Conservation (phyloP, 768 basidiomycete species). For the Rickenella mellea region DNA sequence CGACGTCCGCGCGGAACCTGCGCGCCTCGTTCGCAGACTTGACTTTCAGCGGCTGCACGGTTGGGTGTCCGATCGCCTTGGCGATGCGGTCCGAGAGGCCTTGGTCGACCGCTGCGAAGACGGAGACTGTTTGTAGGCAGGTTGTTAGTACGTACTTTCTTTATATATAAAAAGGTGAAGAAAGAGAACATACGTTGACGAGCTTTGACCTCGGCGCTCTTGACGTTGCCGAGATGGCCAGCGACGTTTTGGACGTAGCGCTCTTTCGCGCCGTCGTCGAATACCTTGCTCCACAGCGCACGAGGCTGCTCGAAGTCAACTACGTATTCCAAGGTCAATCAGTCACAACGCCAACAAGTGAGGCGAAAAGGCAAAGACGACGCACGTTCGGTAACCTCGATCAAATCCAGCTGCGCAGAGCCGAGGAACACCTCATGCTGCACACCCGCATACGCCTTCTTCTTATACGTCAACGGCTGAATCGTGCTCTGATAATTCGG, state of each 20-base stretch:
- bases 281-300: slow-evolving; percentile 57
- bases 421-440: slow-evolving; percentile 73
- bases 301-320: slow-evolving; percentile 85
- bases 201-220: slow-evolving; percentile 48
- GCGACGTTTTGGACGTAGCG: slow-evolving; percentile 62
- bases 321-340: slow-evolving; percentile 14
- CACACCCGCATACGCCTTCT: slow-evolving; percentile 25
- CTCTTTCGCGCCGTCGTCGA: slow-evolving; percentile 48
- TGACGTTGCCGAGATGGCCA: slow-evolving; percentile 51
- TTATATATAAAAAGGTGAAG: no score
- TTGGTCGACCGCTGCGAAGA: slow-evolving; percentile 75
- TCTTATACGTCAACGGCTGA: slow-evolving; percentile 57
- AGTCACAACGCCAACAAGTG: neutral
- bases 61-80: slow-evolving; percentile 52
- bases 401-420: slow-evolving; percentile 56
- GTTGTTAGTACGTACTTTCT: neutral
- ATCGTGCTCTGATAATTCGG: slow-evolving; percentile 86
- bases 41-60: slow-evolving; percentile 49
- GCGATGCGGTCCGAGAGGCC: slow-evolving; percentile 69
- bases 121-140: slow-evolving; percentile 39
- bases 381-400: slow-evolving; percentile 75
- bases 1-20: no score
- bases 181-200: slow-evolving; percentile 48
- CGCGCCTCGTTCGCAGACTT: slow-evolving; percentile 51
- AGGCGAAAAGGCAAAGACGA: no score